Evolutionary conservation across 1,284 basidiomycete species (phyloP), one percentile per base, ranked within the genome.

Genomic region (Apiotrichum akiyoshidainum): DNA sequence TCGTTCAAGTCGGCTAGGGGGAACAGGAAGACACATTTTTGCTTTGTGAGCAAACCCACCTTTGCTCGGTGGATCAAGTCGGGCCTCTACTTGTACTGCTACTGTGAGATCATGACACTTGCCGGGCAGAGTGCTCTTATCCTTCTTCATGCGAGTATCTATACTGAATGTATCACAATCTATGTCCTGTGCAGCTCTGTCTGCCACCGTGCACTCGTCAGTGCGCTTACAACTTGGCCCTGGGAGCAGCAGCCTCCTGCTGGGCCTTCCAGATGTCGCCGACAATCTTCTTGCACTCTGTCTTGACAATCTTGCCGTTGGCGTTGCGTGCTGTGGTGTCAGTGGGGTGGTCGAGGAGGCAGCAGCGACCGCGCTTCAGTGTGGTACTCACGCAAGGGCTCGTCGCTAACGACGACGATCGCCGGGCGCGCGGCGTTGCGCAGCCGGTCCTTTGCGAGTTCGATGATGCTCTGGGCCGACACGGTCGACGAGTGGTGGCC

Each of bases 231-330:
- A 53, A 19, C 52, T 50, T 58, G 33, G 57, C 52, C 35, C 39
- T 51, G 39, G 9, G 31, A 7, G n/a, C 6, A 31, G 26, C 26
- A 31, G 26, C 26, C 26, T 31, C 41, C 8, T 54, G 31, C 22
- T 37, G 39, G n/a, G 45, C 31, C 21, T 48, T n/a, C 21, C 49
- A 61, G 44, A 52, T 57, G 22, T 58, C 46, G 3, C 61, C 52
- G 6, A 73, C 55, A 13, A 62, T 52, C 37, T 64, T 46, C 53
- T 55, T 59, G 42, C 49, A 35, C 31, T 60, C 55, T 5, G 51
- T 42, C 58, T 63, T 63, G 31, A 63, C 16, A 31, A 63, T 54
- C 55, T 63, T 63, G 35, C 61, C 61, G 50, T 59, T 60, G 17
- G 53, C 52, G 41, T 63, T 63, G 13, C 57, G 54, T 9, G 61